Conservation (phyloP, 495 filamentous ascomycete genomes). For the Annulohypoxylon stygium region DNA sequence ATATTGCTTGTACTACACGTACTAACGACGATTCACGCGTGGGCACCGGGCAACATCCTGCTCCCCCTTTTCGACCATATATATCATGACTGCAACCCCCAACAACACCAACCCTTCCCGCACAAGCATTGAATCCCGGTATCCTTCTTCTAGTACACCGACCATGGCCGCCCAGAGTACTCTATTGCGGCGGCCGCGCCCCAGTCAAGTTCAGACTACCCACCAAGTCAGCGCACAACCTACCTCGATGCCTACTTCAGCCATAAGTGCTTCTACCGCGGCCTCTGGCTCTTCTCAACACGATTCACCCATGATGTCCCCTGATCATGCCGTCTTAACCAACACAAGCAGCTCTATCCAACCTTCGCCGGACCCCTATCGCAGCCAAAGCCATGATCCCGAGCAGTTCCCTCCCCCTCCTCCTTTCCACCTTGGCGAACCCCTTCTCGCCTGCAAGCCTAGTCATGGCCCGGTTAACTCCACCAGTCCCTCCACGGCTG, state of each 20-base stretch:
- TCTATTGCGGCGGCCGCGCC: slow-evolving; percentile 54
- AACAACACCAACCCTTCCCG: slow-evolving; percentile 47
- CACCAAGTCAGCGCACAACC: slow-evolving; percentile 52
- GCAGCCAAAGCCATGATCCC: slow-evolving; percentile 43
- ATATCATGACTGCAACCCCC: slow-evolving; percentile 55
- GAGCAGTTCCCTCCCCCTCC: slow-evolving; percentile 49
- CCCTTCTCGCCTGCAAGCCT: slow-evolving; percentile 57
- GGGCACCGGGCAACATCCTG: slow-evolving; percentile 43
- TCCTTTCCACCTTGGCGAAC: slow-evolving; percentile 59
- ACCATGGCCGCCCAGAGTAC: slow-evolving; percentile 46
- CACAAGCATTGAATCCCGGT: slow-evolving; percentile 45
- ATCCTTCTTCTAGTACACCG: slow-evolving; percentile 48
- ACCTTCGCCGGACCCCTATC: slow-evolving; percentile 57
- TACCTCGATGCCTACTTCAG: slow-evolving; percentile 53
- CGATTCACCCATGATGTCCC: slow-evolving; percentile 58
- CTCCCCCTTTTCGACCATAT: slow-evolving; percentile 43
- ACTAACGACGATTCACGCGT: slow-evolving; percentile 43
- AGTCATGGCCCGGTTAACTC: slow-evolving; percentile 57
- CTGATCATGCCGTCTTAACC: slow-evolving; percentile 55
- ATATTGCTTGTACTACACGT: slow-evolving; percentile 45
- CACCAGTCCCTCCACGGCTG: slow-evolving; percentile 45
- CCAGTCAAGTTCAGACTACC: slow-evolving; percentile 57
- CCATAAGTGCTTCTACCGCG: slow-evolving; percentile 59
- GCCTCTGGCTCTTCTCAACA: slow-evolving; percentile 59
- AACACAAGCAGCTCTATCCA: slow-evolving; percentile 56